Conservation (phyloP, 1,284 basidiomycete genomes). For the Heterobasidion annosum region DNA sequence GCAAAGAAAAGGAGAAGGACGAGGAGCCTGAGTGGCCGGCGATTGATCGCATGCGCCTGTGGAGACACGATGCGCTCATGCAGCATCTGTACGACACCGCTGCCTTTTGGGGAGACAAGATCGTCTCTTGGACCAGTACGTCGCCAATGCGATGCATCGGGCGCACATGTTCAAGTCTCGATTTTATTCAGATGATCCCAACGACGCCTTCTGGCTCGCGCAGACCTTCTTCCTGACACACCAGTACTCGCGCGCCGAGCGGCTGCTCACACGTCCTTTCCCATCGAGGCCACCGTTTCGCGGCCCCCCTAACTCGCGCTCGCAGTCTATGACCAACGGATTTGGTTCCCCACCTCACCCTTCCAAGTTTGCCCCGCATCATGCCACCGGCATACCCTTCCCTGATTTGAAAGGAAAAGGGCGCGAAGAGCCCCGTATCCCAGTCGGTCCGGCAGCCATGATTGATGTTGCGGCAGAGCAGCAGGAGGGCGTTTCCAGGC, state of each 20-base stretch:
- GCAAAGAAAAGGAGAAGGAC: slow-evolving; percentile 15
- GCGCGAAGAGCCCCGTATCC: slow-evolving; percentile 55
- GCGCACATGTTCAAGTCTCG: not conserved
- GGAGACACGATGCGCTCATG: slow-evolving; percentile 97
- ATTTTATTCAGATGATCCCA: slow-evolving; percentile 63
- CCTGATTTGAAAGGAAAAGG: slow-evolving; percentile 46
- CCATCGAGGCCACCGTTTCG: slow-evolving; percentile 34
- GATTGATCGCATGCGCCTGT: slow-evolving; percentile 91
- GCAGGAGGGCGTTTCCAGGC: slow-evolving; percentile 57
- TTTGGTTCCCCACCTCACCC: slow-evolving; percentile 20
- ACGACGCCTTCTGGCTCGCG: slow-evolving; percentile 98
- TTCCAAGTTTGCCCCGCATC: slow-evolving; percentile 10
- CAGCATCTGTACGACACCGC: slow-evolving; percentile 98
- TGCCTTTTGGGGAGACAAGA: slow-evolving; percentile 97
- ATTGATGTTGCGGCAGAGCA: slow-evolving; percentile 53
- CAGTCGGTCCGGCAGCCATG: slow-evolving; percentile 59
- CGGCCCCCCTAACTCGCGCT: slow-evolving; percentile 16
- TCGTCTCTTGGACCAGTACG: slow-evolving; percentile 90
- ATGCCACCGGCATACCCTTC: slow-evolving; percentile 15
- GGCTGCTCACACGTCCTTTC: slow-evolving; percentile 82
- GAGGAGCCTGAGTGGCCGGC: slow-evolving; percentile 71
- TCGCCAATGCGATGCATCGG: slow-evolving; percentile 12
- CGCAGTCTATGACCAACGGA: slow-evolving; percentile 26
- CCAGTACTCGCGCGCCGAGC: slow-evolving; percentile 91
- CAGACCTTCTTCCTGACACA: slow-evolving; percentile 95